Evolutionary conservation across 495 filamentous ascomycete species (phyloP).

Genomic region (Podospora fimiseda): DNA sequence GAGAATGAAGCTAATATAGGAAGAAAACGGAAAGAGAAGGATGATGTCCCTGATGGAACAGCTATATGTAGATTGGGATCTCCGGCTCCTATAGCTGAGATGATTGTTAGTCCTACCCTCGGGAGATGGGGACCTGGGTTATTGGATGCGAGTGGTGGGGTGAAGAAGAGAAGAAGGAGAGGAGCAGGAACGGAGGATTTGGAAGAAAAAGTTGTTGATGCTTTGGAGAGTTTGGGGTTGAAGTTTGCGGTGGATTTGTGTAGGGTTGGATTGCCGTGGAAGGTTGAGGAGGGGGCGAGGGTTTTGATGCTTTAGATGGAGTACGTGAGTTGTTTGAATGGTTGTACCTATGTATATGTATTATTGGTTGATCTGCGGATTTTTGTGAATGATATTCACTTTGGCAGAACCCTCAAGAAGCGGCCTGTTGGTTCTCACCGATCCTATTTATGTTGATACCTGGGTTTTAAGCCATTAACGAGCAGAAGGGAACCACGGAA

Average conservation of each 20-base stretch:
- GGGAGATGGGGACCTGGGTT: constrained; percentile 23
- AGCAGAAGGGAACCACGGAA: too few relatives aligned
- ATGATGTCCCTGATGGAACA: not conserved
- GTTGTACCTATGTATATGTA: not conserved
- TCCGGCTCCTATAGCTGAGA: constrained; percentile 16
- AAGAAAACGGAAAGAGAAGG: not conserved
- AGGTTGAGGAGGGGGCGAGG: not conserved
- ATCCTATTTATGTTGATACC: too few relatives aligned
- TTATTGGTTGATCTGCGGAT: not conserved
- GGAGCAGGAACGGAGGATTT: constrained; percentile 9
- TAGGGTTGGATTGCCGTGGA: not conserved
- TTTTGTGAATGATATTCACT: too few relatives aligned
- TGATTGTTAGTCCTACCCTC: constrained; percentile 22
- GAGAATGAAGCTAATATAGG: too few relatives aligned
- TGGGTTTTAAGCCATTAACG: too few relatives aligned
- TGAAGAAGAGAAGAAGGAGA: not conserved
- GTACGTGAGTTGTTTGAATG: too few relatives aligned
- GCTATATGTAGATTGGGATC: not conserved
- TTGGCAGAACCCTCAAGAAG: too few relatives aligned
- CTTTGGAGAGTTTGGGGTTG: constrained; percentile 20
- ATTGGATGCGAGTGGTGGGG: not conserved
- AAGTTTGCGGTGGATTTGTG: constrained; percentile 23
- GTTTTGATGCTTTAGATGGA: constrained; percentile 19
- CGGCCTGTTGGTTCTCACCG: too few relatives aligned
- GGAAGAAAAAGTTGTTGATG: constrained; percentile 1